These are phyloP conservation scores for Triglochin maritima DNA, from an alignment of 106 monocot species.

Conservation along the genomic window DNA sequence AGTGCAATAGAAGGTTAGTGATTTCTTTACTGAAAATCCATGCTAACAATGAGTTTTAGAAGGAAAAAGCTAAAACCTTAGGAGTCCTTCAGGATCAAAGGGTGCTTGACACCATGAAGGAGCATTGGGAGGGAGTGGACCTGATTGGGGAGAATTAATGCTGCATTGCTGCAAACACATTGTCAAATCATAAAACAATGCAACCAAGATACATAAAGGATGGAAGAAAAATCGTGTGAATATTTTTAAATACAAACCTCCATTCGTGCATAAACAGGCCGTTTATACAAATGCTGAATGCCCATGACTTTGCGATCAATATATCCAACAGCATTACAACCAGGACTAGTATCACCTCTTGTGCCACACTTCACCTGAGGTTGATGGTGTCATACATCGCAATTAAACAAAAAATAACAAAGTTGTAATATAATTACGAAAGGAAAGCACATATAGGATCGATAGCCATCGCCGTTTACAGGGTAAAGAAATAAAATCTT, in stretches of 20 bases:
- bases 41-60: conserved; percentile 70
- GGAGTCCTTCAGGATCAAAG: conserved; percentile 4
- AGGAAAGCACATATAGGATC: too few relatives aligned
- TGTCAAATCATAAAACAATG: background rate
- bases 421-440: too few relatives aligned
- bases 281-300: conserved; percentile 52
- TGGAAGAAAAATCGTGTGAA: background rate
- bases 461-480: too few relatives aligned
- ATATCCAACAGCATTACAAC: conserved; percentile 94
- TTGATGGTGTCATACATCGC: conserved; percentile 77
- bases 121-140: conserved; percentile 73
- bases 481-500: too few relatives aligned
- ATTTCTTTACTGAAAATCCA: background rate
- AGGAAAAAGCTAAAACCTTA: conserved; percentile 73
- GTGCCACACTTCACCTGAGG: conserved; percentile 86
- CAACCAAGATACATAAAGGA: background rate
- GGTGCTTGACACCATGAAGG: conserved; percentile 19
- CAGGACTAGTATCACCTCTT: conserved; percentile 73
- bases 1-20: background rate
- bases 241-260: conserved; percentile 22
- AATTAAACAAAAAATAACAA: conserved; percentile 49
- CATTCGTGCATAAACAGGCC: conserved; percentile 46
- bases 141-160: conserved; percentile 52
- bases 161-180: conserved; percentile 64
- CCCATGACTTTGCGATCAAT: conserved; percentile 75